Conservation (phyloP, 2,329 filamentous ascomycete species). For the Epichloe amarillans region DNA sequence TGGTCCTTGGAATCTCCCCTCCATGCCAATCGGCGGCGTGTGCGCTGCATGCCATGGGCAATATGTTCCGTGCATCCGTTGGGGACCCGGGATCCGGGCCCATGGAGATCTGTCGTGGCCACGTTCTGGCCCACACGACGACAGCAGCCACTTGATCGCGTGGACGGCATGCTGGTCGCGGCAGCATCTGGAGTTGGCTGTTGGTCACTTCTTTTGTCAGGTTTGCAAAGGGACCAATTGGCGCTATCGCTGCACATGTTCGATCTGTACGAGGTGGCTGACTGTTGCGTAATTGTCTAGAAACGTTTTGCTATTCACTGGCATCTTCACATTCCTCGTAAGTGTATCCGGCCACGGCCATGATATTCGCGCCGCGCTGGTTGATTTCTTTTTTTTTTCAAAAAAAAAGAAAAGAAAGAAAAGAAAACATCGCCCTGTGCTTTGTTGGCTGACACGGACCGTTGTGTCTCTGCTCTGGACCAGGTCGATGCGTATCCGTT, state of each 20-base stretch:
- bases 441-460: not conserved
- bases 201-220: conserved; percentile 24
- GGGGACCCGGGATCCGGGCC: not conserved
- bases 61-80: not conserved
- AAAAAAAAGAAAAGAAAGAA: no score
- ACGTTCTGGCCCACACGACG: conserved; percentile 1
- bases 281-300: conserved; percentile 27
- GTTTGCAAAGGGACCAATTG: not conserved
- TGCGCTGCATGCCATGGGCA: not conserved
- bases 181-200: not conserved
- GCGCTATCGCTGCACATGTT: not conserved
- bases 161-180: not conserved
- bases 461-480: not conserved
- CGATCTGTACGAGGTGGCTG: conserved; percentile 11
- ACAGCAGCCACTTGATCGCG: not conserved
- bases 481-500: conserved; percentile 62
- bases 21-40: not conserved
- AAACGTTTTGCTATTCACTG: conserved; percentile 64
- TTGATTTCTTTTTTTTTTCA: not conserved
- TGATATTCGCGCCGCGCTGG: not conserved
- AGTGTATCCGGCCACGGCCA: conserved; percentile 16
- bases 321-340: conserved; percentile 81
- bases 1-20: not conserved
- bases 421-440: no score
- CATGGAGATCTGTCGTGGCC: conserved; percentile 4